Base-by-base conservation (phyloP, 495 filamentous ascomycete genomes). In the Usnea hakonensis region DNA sequence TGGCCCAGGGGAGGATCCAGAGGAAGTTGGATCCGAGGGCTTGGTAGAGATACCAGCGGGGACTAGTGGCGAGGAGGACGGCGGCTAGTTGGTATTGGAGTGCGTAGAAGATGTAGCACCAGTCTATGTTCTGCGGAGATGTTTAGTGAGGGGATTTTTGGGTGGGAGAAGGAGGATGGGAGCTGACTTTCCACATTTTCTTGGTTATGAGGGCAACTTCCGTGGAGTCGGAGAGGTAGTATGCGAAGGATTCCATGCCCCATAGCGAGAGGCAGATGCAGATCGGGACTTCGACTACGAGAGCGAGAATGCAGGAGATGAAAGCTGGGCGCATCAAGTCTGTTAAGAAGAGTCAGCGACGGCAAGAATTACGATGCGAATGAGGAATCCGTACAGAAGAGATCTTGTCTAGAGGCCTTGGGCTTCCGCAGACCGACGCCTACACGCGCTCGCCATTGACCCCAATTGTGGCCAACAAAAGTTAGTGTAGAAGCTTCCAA, bases 21-120 rank as follows among this genome's bases (percentile, higher is more conserved):
- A 85, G 69, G 5, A 90, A 64, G 63, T 89, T 90, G 3, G 84
- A 85, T 17, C 71, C 77, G 5, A 90, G 70, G 6, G 81, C 79
- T 73, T 89, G 87, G 60, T 79, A 81, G 9, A 90, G 76, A 68
- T 87, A 90, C 86, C 85, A 90, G 19, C 75, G 76, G 7, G 87
- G 84, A 16, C 74, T 70, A 0, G 87, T 89, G 0, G 87, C 86
- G 3, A 89, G 75, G 3, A 90, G 73, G 9, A 90, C 77, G 3
- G 83, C 77, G 0, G 86, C 81, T 10, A 90, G 71, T 66, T 89
- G 86, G n/a, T 79, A 85, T 19, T 77, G 80, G 30, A 82, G 55
- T 0, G 84, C 87, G 66, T 89, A 90, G 71, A 90, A 86, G 57
- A 90, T 84, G 70, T 90, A 90, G 70, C 86, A 88, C 87, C 86